Evolutionary conservation across 192 early-diverging fungal genomes (phyloP), one percentile per base, ranked within the genome.

Genomic region (Coemansia sp.): DNA sequence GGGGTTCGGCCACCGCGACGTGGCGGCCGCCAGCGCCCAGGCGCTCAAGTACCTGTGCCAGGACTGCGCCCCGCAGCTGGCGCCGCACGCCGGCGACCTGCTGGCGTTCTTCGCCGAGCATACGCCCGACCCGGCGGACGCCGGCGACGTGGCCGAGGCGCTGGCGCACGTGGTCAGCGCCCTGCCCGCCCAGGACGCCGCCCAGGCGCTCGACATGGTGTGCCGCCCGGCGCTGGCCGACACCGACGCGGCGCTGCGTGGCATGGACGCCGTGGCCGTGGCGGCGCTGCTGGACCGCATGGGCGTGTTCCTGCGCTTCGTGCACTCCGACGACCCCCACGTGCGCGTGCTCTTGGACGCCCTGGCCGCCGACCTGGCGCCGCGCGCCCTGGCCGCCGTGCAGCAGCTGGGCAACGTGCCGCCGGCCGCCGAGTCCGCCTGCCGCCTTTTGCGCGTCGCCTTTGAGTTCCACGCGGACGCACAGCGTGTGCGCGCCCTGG

Each of bases 11-110:
- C 87, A 94, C 56, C 71, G 81, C 22, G 95, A 97, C 30, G 84
- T 88, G 1, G 81, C 88, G 11, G 85, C 90, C 3, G 97, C 96
- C 9, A 87, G 91, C 33, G 90, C 93, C 8, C 81, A 90, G 57
- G 86, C 95, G 37, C 71, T 98, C 58, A 92, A 91, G 71, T 86
- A 88, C 78, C 70, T 99, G 33, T 95, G 93, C 77, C 87, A 92
- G 55, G 90, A 92, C 51, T 97, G 94, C 71, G 90, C 86, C 40
- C 80, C 87, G 85, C 82, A 83, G 24, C 55, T 98, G 44, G 78
- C 94, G 17, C 82, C 84, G 55, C 92, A 89, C 58, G 75, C 94
- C 50, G 71, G 80, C 22, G 87, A 92, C 58, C 78, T 98, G 23
- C 90, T 94, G 59, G 69, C 80, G 14, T 96, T 96, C 67, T 98